Evolutionary conservation across 1,284 basidiomycete species (phyloP).

Genomic region (Trametes sp.): DNA sequence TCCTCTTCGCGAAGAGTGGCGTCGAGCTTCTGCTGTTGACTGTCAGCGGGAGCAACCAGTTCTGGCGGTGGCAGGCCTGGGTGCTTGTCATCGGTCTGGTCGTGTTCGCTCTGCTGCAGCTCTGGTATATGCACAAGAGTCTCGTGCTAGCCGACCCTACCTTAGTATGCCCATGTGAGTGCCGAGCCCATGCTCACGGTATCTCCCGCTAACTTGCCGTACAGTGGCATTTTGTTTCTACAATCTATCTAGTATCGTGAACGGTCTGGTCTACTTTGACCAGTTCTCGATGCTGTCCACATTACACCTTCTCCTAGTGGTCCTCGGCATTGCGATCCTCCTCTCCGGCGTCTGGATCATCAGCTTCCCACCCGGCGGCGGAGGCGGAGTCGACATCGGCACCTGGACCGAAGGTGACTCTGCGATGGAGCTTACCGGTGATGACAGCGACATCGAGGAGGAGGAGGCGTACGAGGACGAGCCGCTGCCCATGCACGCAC

Average conservation of each 20-base stretch:
- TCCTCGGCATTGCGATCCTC: conserved; percentile 81
- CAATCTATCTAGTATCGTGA: conserved; percentile 90
- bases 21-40: conserved; percentile 91
- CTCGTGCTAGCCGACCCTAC: conserved; percentile 88
- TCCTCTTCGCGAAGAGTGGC: conserved; percentile 94
- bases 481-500: conserved; percentile 39
- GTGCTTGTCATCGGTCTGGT: conserved; percentile 74
- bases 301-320: conserved; percentile 77
- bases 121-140: conserved; percentile 95
- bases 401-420: conserved; percentile 57
- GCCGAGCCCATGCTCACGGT: neutral
- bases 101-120: conserved; percentile 77
- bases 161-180: conserved; percentile 88
- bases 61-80: conserved; percentile 87
- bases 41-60: conserved; percentile 85
- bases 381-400: conserved; percentile 57
- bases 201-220: conserved; percentile 13
- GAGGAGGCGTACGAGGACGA: conserved; percentile 43
- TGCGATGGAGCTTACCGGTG: conserved; percentile 33
- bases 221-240: conserved; percentile 95
- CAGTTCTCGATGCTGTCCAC: conserved; percentile 81
- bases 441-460: conserved; percentile 30
- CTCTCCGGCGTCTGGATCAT: conserved; percentile 93
- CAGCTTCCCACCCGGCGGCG: conserved; percentile 67
- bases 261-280: conserved; percentile 91